A percentile compares a stretch with the other conserved stretches of the same genome.
Conservation (phyloP, 2,329 filamentous ascomycete species). For the Penicillium sp. region DNA sequence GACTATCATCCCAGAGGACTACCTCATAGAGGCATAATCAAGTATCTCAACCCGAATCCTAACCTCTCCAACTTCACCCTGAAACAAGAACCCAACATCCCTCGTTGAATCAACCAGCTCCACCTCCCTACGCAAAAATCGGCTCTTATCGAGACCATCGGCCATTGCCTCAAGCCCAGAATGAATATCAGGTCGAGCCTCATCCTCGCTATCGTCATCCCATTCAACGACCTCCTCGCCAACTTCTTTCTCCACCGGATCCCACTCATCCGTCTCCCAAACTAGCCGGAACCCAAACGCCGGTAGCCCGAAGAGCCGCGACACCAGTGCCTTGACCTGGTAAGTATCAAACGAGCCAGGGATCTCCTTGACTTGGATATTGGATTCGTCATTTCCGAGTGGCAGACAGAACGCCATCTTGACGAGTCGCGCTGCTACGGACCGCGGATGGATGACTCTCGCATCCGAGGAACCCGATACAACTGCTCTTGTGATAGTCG, state of each 20-base stretch:
- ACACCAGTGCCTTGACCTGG: slow-evolving; percentile 67
- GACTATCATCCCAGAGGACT: not conserved
- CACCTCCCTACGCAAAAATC: slow-evolving; percentile 68
- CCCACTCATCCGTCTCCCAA: slow-evolving; percentile 88
- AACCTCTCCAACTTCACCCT: slow-evolving; percentile 57
- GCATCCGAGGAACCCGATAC: slow-evolving; percentile 26
- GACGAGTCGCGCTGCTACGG: slow-evolving; percentile 69
- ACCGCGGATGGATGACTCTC: slow-evolving; percentile 57
- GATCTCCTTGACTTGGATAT: slow-evolving; percentile 46
- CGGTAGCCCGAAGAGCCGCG: slow-evolving; percentile 56
- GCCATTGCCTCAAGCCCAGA: slow-evolving; percentile 14
- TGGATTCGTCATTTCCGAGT: not conserved
- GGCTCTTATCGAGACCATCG: slow-evolving; percentile 35
- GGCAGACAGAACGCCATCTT: slow-evolving; percentile 51
- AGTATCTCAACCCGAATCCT: slow-evolving; percentile 58
- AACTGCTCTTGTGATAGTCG: slow-evolving; percentile 50
- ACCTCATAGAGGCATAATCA: slow-evolving; percentile 1
- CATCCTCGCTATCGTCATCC: slow-evolving; percentile 32
- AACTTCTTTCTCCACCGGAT: slow-evolving; percentile 60
- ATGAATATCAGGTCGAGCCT: slow-evolving; percentile 1
- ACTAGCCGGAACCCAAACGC: slow-evolving; percentile 60
- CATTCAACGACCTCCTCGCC: slow-evolving; percentile 46
- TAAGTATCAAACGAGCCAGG: slow-evolving; percentile 75
- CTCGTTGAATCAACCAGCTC: slow-evolving; percentile 71
- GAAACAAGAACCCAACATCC: slow-evolving; percentile 70